Base-by-base conservation (phyloP, 2,329 filamentous ascomycete species). In the Fonsecaea multimorphosa region DNA sequence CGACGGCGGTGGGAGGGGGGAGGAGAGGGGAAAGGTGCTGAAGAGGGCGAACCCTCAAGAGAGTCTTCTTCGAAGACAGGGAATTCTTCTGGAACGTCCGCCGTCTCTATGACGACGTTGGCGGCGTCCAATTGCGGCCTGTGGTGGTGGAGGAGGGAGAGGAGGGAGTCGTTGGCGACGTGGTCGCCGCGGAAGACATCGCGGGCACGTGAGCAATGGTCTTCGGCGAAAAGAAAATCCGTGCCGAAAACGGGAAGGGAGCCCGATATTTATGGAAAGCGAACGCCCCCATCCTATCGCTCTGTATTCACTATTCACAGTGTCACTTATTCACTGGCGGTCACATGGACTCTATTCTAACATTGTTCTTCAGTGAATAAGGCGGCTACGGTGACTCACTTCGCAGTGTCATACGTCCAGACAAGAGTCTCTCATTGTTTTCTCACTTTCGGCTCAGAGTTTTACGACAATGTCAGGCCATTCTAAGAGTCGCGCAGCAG, bases 401-500 rank as follows among this genome's bases (percentile, higher is more conserved):
- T n/a, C 38, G 24, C 16, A 14, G 56, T n/a, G 14, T n/a, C 7
- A 38, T 36, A 36, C 2, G 6, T n/a, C 1, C 11, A 22, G n/a
- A 40, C 5, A 32, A n/a, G 2, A 9, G 12, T 61, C 57, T 38
- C 29, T 56, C 36, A 29, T 32, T 62, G 36, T 59, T 55, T 32
- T 64, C 36, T 64, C 44, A 62, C 34, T 54, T 59, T 14, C 22
- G 24, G 12, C 27, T 64, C 27, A 51, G 22, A 58, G n/a, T 34
- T 24, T 24, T 31, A 46, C 57, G 52, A 64, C 55, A 60, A 69
- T 67, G 68, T 65, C 64, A 59, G 60, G 61, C 32, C 44, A 51
- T 12, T 44, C 63, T 19, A 70, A 69, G 58, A 65, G 59, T 46
- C 66, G 68, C 27, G 74, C 82, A 4, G 56, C 36, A 58, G 86